Conservation (phyloP, 2,329 filamentous ascomycete genomes). For the Aspergillus thermomutatus region DNA sequence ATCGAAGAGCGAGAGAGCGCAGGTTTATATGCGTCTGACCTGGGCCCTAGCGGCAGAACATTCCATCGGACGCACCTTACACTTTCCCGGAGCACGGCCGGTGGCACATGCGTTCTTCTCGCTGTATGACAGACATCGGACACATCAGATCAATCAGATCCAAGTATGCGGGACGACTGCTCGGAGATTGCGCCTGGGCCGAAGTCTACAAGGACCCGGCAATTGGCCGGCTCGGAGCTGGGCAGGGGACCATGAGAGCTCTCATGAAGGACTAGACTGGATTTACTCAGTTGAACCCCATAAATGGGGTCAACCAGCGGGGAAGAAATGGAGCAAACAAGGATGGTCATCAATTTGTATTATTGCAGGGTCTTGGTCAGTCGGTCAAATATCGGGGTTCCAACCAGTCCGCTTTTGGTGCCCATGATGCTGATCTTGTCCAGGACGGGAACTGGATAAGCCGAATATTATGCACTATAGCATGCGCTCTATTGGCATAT, state of each 20-base stretch:
- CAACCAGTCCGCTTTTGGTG: conserved; percentile 5
- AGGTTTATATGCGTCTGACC: conserved; percentile 4
- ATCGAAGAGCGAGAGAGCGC: neutral
- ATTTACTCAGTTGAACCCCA: neutral
- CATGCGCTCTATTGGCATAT: neutral
- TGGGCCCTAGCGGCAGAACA: neutral
- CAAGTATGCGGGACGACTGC: neutral
- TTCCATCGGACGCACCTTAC: conserved; percentile 1
- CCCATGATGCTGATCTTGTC: conserved; percentile 3
- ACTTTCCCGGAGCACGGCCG: neutral
- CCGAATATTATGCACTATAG: neutral
- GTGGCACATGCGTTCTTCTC: neutral
- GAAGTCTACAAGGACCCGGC: conserved; percentile 3
- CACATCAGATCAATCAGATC: conserved; percentile 1
- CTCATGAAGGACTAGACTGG: neutral
- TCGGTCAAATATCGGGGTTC: conserved; percentile 20
- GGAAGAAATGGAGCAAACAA: neutral
- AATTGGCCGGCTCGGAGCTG: conserved; percentile 7
- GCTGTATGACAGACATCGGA: conserved; percentile 5
- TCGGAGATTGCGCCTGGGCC: conserved; percentile 2
- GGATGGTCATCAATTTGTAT: neutral
- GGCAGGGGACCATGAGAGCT: conserved; percentile 1
- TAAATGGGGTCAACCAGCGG: neutral
- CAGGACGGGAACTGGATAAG: neutral
- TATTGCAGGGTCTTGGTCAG: neutral